Conservation (phyloP, 148 eudicot species). For the Diospyros lotus region DNA sequence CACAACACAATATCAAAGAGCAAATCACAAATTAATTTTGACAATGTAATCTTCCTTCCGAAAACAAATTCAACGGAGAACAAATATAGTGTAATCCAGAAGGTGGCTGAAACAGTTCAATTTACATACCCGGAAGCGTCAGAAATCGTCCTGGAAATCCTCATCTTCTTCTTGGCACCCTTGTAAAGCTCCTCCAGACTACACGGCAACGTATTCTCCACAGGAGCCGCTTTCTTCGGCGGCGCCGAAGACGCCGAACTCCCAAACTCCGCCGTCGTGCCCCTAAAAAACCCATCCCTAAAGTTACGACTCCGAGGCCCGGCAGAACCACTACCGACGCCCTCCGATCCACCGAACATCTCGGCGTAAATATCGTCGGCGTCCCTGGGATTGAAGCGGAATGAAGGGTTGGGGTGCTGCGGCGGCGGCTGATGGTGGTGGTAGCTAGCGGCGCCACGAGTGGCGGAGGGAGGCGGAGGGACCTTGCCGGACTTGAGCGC, state of each 20-base stretch:
- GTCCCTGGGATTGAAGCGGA: slow-evolving; percentile 70
- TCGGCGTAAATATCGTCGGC: slow-evolving; percentile 92
- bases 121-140: slow-evolving; percentile 57
- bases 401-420: slow-evolving; percentile 44
- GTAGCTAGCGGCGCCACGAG: slow-evolving; percentile 25
- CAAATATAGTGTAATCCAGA: not conserved
- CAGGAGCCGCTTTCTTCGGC: slow-evolving; percentile 61
- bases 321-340: slow-evolving; percentile 16
- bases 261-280: slow-evolving; percentile 2
- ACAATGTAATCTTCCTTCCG: not conserved
- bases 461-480: slow-evolving; percentile 58
- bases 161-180: slow-evolving; percentile 90
- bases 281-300: slow-evolving; percentile 41
- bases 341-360: slow-evolving; percentile 45
- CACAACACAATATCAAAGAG: not conserved
- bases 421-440: slow-evolving; percentile 8
- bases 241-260: not conserved
- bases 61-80: not conserved
- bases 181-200: slow-evolving; percentile 77
- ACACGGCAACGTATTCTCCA: slow-evolving; percentile 71
- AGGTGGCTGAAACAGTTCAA: not conserved
- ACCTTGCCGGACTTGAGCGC: slow-evolving; percentile 72
- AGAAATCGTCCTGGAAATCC: slow-evolving; percentile 64
- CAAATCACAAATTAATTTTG: not conserved
- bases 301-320: slow-evolving; percentile 23